Base-by-base conservation (phyloP, 2,329 filamentous ascomycete genomes). In the Venturia nashicola region DNA sequence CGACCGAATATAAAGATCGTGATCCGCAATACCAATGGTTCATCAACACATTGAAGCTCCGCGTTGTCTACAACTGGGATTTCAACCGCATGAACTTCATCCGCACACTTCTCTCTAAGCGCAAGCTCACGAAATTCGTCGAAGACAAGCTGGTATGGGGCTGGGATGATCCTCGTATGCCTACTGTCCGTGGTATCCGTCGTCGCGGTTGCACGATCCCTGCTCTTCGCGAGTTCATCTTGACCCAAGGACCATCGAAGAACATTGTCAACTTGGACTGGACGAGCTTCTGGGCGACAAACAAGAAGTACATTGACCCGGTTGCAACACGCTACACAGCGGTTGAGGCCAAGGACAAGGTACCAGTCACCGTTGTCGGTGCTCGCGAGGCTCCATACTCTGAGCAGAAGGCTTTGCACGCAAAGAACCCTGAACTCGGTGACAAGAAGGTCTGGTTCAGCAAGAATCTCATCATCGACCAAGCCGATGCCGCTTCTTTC, bases 11-110 rank as follows among this genome's bases (percentile, higher is more conserved):
- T 77, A 90, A 90, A 64, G 90, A 94, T 75, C 87, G 90, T 68
- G 91, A 94, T 75, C 86, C 87, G 9, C 89, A 92, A 75, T 94
- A 93, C 77, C 86, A 90, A 74, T 94, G 90, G 90, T 90, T 94
- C 79, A 77, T 90, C 65, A 83, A 89, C 68, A 86, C 86, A 5
- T 80, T 93, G 59, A 83, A 86, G 69, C 81, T 93, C 42, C 87
- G 89, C 68, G 81, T 86, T 71, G 89, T 94, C 4, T 83, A 91
- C 76, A 87, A 93, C 79, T 93, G 89, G 88, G 89, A 91, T 73
- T 94, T 93, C 74, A 83, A 88, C 16, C 84, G 90, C 68, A 86
- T 94, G 78, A 92, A 92, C 82, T 93, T 94, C 71, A 84, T 92
- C 76, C 82, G 83, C 70, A 93, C 90, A 0, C 87, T 93, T 74